These are phyloP conservation scores for Clarireedia hainanense DNA, from an alignment of 2,329 filamentous ascomycete species.

Conservation along the genomic window DNA sequence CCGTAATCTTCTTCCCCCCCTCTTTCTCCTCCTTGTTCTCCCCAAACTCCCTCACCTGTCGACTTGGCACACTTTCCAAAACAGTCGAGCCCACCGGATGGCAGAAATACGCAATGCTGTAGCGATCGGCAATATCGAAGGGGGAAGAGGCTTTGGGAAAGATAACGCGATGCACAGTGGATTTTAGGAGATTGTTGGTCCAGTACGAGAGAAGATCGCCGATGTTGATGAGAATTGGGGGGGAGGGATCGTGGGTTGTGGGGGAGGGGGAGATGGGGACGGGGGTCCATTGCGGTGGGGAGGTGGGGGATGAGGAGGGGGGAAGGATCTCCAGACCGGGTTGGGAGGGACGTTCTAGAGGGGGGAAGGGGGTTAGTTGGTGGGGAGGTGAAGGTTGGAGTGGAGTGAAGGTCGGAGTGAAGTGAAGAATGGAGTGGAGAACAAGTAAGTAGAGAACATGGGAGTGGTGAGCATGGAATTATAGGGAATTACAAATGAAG, in stretches of 20 bases:
- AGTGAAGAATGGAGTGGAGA: not conserved
- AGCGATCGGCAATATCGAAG: conserved; percentile 36
- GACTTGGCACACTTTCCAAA: conserved; percentile 53
- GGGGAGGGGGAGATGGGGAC: conserved; percentile 59
- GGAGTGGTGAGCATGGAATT: too few species aligned
- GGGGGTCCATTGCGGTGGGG: conserved; percentile 44
- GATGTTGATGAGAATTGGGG: conserved; percentile 49
- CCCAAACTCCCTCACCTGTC: conserved; percentile 39
- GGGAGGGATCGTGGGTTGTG: conserved; percentile 41
- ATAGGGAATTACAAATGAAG: too few species aligned
- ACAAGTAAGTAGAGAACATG: too few species aligned
- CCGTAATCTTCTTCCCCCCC: conserved; percentile 48
- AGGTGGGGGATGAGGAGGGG: conserved; percentile 32
- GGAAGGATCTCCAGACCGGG: conserved; percentile 78
- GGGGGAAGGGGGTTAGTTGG: not conserved
- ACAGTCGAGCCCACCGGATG: conserved; percentile 49
- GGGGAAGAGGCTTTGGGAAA: conserved; percentile 41
- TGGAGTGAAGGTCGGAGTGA: not conserved
- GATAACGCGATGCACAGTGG: conserved; percentile 82
- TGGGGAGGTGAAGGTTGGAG: not conserved
- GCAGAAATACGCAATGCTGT: conserved; percentile 63
- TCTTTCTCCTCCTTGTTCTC: conserved; percentile 24
- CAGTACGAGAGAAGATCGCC: conserved; percentile 72
- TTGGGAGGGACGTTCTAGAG: conserved; percentile 61
- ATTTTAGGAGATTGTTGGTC: conserved; percentile 82